phyloP scores from a whole-genome alignment of 179 eudicot species.

The Camellia oleifera region DNA sequence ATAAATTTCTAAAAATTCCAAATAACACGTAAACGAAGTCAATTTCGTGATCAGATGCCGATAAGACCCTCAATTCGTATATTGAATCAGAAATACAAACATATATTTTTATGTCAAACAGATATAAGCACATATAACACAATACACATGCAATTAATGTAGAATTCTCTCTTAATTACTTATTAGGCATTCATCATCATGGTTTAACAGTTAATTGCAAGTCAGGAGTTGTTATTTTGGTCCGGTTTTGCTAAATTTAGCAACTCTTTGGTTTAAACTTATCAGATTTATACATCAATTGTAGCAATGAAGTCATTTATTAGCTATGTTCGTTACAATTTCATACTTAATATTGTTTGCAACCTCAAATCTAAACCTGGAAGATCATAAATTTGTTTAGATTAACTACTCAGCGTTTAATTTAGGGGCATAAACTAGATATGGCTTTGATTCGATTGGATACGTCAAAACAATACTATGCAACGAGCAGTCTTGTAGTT shows the following conservation, averaged over 20 bases:
- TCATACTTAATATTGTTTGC: not conserved
- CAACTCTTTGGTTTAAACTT: not conserved
- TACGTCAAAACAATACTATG: slow-evolving; percentile 59
- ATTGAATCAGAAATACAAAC: too few relatives aligned
- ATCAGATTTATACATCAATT: not conserved
- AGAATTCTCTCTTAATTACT: too few relatives aligned
- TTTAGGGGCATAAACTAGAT: not conserved
- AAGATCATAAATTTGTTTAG: not conserved
- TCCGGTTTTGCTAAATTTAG: not conserved
- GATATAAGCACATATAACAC: too few relatives aligned
- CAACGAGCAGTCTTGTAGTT: slow-evolving; percentile 78
- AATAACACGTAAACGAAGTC: too few relatives aligned
- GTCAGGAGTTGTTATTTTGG: not conserved
- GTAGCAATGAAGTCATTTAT: not conserved
- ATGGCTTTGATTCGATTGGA: slow-evolving; percentile 27
- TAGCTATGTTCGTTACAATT: not conserved
- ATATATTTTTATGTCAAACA: too few relatives aligned
- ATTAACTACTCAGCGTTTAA: not conserved
- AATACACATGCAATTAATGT: too few relatives aligned
- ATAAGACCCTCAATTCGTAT: too few relatives aligned
- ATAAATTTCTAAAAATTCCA: too few relatives aligned
- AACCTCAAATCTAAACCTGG: not conserved
- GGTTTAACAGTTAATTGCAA: too few relatives aligned
- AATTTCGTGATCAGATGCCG: too few relatives aligned
- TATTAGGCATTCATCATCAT: too few relatives aligned